A percentile compares a stretch with the other conserved stretches of the same genome.
Evolutionary conservation across 1,139 yeast genomes (phyloP).

Genomic region (Neolecta irregularis): DNA sequence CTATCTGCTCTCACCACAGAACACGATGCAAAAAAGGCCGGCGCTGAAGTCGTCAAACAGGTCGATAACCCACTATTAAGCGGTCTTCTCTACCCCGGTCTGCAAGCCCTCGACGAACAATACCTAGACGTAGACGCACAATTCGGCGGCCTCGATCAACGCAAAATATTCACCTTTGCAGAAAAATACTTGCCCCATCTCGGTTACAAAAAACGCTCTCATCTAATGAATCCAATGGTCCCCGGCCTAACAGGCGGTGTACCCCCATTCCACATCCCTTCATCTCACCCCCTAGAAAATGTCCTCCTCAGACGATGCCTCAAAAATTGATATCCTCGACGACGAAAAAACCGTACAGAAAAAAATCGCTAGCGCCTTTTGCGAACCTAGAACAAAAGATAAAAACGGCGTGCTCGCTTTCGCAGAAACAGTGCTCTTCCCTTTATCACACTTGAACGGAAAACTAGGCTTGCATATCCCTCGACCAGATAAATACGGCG

Average conservation of each 20-base stretch:
- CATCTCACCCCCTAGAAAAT: constrained; percentile 35
- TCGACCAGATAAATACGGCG: constrained; percentile 96
- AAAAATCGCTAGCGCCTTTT: constrained; percentile 83
- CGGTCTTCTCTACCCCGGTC: constrained; percentile 90
- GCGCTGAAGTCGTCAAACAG: constrained; percentile 98
- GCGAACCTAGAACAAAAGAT: constrained; percentile 86
- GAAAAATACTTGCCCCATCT: constrained; percentile 78
- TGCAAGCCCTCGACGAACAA: constrained; percentile 97
- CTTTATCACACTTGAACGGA: constrained; percentile 67
- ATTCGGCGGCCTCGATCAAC: constrained; percentile 97
- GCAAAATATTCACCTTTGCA: constrained; percentile 92
- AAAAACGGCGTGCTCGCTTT: constrained; percentile 85
- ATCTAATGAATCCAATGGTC: constrained; percentile 96
- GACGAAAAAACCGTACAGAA: constrained; percentile 75
- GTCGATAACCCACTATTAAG: constrained; percentile 84
- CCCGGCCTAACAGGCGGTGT: constrained; percentile 87
- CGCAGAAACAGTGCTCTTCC: constrained; percentile 67
- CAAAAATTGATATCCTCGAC: constrained; percentile 85
- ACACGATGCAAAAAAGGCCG: constrained; percentile 96
- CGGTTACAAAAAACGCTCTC: constrained; percentile 95
- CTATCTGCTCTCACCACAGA: constrained; percentile 72
- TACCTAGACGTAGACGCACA: constrained; percentile 81
- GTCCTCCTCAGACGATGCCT: constrained; percentile 90
- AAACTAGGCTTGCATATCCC: constrained; percentile 42
- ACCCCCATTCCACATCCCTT: constrained; percentile 3